Percentiles rank a stretch among this genome's conserved stretches.
These are phyloP conservation scores for Teunomyces stri DNA, from an alignment of 805 yeast species.

Conservation along the genomic window DNA sequence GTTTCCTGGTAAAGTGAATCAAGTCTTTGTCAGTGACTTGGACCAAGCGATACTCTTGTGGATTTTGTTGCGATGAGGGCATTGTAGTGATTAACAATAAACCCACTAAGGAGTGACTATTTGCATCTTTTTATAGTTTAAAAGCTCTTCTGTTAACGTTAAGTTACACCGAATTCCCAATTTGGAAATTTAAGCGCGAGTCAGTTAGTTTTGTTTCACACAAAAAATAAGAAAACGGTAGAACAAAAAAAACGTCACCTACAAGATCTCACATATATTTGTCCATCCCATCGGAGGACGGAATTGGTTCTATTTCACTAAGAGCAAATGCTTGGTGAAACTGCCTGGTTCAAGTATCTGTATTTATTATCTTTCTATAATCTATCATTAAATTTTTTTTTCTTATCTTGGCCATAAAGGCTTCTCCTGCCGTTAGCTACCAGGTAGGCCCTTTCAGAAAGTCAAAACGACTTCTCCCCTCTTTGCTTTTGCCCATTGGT, in stretches of 20 bases:
- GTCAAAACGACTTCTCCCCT: neutral
- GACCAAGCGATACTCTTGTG: constrained; percentile 13
- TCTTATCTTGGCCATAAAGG: neutral
- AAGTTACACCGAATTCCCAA: constrained; percentile 3
- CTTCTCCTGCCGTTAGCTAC: constrained; percentile 2
- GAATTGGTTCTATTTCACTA: too few species aligned
- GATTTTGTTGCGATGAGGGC: neutral
- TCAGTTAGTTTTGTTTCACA: neutral
- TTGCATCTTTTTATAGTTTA: neutral
- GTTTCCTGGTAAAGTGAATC: constrained; percentile 31
- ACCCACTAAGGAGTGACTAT: neutral
- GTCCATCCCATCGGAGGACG: too few species aligned
- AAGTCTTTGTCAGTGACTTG: constrained; percentile 20
- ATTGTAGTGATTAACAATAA: neutral
- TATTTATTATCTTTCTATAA: neutral
- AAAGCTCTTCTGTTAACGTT: constrained; percentile 1
- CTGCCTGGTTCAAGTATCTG: neutral
- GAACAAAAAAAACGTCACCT: neutral
- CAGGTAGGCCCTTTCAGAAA: neutral
- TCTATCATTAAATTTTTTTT: neutral
- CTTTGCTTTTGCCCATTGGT: neutral
- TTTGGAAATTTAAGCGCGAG: constrained; percentile 2
- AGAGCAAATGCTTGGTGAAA: too few species aligned
- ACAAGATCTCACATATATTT: too few species aligned
- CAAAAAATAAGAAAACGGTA: neutral